phyloP scores from a whole-genome alignment of 1,284 basidiomycete species.

The Trametes sp. region DNA sequence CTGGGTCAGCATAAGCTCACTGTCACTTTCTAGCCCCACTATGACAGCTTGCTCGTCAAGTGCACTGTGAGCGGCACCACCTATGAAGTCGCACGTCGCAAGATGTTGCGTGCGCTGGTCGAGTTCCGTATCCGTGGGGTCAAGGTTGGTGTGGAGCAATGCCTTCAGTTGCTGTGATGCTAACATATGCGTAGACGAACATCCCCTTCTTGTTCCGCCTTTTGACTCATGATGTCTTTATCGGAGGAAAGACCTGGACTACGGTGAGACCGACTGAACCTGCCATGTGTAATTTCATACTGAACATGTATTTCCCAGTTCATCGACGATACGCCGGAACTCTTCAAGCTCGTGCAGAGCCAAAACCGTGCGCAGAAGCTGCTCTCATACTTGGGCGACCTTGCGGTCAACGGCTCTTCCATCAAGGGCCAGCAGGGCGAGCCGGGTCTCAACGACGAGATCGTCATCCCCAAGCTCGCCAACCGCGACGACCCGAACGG shows the following conservation, averaged over 20 bases:
- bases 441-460: conserved; percentile 93
- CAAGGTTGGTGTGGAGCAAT: conserved; percentile 62
- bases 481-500: conserved; percentile 83
- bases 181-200: conserved; percentile 73
- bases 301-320: conserved; percentile 59
- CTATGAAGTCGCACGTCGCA: conserved; percentile 97
- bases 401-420: conserved; percentile 97
- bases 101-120: conserved; percentile 98
- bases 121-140: conserved; percentile 99
- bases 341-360: conserved; percentile 98
- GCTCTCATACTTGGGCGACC: conserved; percentile 95
- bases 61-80: conserved; percentile 96
- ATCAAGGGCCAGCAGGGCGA: conserved; percentile 95
- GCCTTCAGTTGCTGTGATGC: too few relatives aligned
- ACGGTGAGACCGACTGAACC: conserved; percentile 62
- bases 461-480: conserved; percentile 84
- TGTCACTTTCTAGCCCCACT: conserved; percentile 78
- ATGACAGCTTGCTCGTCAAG: conserved; percentile 98
- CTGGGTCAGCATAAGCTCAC: neutral
- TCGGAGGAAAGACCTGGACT: conserved; percentile 97
- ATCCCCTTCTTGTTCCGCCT: conserved; percentile 99
- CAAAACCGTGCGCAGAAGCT: conserved; percentile 99
- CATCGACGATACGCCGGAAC: conserved; percentile 98
- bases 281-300: neutral
- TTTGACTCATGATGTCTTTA: conserved; percentile 97